These are phyloP conservation scores for Vigna nakashimae DNA, from an alignment of 306 rosid genomes.

Conservation along the genomic window DNA sequence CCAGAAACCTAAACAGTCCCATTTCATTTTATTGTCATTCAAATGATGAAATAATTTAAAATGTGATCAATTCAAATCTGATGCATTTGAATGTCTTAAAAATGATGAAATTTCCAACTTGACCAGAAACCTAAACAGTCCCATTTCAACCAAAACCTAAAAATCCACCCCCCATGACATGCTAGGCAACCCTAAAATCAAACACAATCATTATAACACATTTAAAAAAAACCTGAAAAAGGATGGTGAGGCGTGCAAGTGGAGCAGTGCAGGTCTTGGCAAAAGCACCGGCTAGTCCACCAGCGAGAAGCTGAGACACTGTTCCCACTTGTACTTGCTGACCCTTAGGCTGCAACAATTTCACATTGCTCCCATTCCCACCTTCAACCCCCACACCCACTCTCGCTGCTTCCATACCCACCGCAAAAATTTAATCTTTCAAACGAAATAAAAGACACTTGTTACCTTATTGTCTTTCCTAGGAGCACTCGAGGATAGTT, in stretches of 20 bases:
- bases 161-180: not conserved
- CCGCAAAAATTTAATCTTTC: not conserved
- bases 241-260: slow-evolving; percentile 46
- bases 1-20: not conserved
- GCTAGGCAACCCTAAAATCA: not conserved
- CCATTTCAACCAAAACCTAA: not conserved
- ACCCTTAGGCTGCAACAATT: slow-evolving; percentile 19
- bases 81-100: too few relatives aligned
- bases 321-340: slow-evolving; percentile 42
- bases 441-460: not conserved
- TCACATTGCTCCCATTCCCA: slow-evolving; percentile 11
- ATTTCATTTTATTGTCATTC: too few relatives aligned
- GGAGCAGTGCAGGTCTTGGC: slow-evolving; percentile 50
- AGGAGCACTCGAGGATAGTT: not conserved
- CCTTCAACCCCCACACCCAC: slow-evolving; percentile 40
- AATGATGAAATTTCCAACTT: too few relatives aligned
- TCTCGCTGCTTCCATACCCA: slow-evolving; percentile 30
- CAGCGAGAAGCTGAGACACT: slow-evolving; percentile 46
- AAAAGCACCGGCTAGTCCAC: slow-evolving; percentile 50
- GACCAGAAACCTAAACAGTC: not conserved
- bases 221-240: slow-evolving; percentile 37
- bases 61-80: too few relatives aligned
- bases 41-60: too few relatives aligned
- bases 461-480: not conserved
- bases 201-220: not conserved